These are phyloP conservation scores for Pestalotiopsis sp. DNA, from an alignment of 2,329 filamentous ascomycete genomes.

Conservation along the genomic window DNA sequence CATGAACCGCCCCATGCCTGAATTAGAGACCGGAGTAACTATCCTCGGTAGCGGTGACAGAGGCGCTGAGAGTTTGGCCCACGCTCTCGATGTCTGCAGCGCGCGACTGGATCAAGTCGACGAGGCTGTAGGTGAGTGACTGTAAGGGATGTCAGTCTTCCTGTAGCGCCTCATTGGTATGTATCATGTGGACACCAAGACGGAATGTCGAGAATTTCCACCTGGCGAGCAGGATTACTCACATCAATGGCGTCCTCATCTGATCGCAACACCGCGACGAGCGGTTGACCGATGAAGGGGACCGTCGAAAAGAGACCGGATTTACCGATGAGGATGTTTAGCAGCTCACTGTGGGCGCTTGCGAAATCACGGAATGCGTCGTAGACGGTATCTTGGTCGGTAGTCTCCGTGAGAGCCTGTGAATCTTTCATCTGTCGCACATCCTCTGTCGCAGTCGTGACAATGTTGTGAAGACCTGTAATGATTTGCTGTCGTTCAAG, in stretches of 20 bases:
- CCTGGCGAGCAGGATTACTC: slow-evolving; percentile 7
- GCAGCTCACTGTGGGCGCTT: slow-evolving; percentile 31
- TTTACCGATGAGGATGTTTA: slow-evolving; percentile 39
- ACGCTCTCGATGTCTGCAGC: not conserved
- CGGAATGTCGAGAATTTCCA: not conserved
- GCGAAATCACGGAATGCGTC: slow-evolving; percentile 34
- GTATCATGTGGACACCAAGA: too few species aligned
- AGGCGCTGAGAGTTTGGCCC: not conserved
- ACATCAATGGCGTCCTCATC: slow-evolving; percentile 29
- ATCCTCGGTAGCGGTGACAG: not conserved
- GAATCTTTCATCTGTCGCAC: slow-evolving; percentile 23
- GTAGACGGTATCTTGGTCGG: slow-evolving; percentile 22
- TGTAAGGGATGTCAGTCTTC: not conserved
- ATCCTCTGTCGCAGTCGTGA: slow-evolving; percentile 21
- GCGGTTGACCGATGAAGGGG: slow-evolving; percentile 30
- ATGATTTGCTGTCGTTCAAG: slow-evolving; percentile 23
- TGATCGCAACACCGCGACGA: slow-evolving; percentile 29
- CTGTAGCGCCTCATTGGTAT: too few species aligned
- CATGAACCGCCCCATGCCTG: not conserved
- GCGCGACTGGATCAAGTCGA: slow-evolving; percentile 12
- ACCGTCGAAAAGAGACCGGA: slow-evolving; percentile 29
- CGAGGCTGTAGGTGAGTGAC: slow-evolving; percentile 23
- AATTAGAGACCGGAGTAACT: not conserved
- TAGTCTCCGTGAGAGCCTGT: slow-evolving; percentile 13
- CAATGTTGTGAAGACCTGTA: slow-evolving; percentile 31